Percentiles rank a stretch among this genome's conserved stretches.
Evolutionary conservation across 2,329 filamentous ascomycete species (phyloP).

Genomic region (Claviceps fusiformis): DNA sequence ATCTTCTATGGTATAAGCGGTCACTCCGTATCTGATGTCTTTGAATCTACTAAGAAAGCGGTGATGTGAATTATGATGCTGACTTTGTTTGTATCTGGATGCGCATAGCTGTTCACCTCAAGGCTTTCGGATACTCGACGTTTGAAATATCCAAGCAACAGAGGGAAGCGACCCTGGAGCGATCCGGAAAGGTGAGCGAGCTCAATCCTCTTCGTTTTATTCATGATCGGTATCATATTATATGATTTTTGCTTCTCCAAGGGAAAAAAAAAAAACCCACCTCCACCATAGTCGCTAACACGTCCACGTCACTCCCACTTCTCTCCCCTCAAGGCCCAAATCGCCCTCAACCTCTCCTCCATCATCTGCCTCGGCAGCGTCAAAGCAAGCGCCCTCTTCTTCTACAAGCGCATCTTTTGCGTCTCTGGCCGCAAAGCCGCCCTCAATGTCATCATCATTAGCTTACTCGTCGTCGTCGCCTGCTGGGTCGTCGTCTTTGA

Average conservation of each 20-base stretch:
- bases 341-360: slow-evolving; percentile 5
- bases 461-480: slow-evolving; percentile 6
- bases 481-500: slow-evolving; percentile 10
- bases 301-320: not conserved
- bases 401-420: slow-evolving; percentile 12
- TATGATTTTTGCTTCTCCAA: no score
- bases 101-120: not conserved
- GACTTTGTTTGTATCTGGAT: not conserved
- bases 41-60: not conserved
- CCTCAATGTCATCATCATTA: slow-evolving; percentile 5
- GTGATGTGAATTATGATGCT: not conserved
- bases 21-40: not conserved
- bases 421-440: not conserved
- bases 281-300: not conserved
- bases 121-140: not conserved
- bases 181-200: not conserved
- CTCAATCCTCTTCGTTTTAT: no score
- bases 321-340: slow-evolving; percentile 2
- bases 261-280: no score
- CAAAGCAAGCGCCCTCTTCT: slow-evolving; percentile 11
- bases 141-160: not conserved
- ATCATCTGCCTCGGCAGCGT: slow-evolving; percentile 6
- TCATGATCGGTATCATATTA: no score
- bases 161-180: not conserved
- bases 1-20: not conserved